These are phyloP conservation scores for Umbelopsis sp. DNA, from an alignment of 371 early-diverging fungal genomes.

Conservation along the genomic window DNA sequence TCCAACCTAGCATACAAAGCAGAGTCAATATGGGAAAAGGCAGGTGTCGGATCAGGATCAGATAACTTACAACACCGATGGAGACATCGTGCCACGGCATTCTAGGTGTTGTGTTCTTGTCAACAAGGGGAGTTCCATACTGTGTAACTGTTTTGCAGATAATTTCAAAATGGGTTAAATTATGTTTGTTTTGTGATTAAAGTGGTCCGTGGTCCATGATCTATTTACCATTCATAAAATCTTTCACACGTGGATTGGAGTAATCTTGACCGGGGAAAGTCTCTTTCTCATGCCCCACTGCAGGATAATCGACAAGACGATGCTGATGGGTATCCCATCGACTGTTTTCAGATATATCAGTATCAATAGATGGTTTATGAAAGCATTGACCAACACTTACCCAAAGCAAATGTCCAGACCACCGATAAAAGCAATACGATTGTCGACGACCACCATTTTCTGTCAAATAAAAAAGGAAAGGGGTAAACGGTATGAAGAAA, in stretches of 20 bases:
- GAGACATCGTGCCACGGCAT: slow-evolving; percentile 98
- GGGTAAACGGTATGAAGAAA: no score
- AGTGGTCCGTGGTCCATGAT: not conserved
- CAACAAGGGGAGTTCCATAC: slow-evolving; percentile 57
- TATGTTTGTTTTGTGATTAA: no score
- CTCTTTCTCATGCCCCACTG: slow-evolving; percentile 44
- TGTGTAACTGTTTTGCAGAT: slow-evolving; percentile 46
- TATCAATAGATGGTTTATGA: not conserved
- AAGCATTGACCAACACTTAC: slow-evolving; percentile 21
- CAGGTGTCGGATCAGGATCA: slow-evolving; percentile 14
- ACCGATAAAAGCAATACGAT: slow-evolving; percentile 77
- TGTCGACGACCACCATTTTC: slow-evolving; percentile 77
- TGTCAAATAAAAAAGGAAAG: not conserved
- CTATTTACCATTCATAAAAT: slow-evolving; percentile 74
- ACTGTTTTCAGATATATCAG: slow-evolving; percentile 31
- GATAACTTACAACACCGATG: slow-evolving; percentile 58
- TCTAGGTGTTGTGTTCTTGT: slow-evolving; percentile 64
- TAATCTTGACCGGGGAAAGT: slow-evolving; percentile 90
- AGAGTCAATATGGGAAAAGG: slow-evolving; percentile 18
- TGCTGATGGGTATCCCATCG: slow-evolving; percentile 88
- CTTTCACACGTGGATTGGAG: slow-evolving; percentile 90
- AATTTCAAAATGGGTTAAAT: no score
- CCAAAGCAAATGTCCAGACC: slow-evolving; percentile 85
- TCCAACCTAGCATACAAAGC: slow-evolving; percentile 54
- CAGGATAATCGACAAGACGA: slow-evolving; percentile 73